These are phyloP conservation scores for Colletotrichum tanaceti DNA, from an alignment of 2,329 filamentous ascomycete genomes.

Conservation along the genomic window DNA sequence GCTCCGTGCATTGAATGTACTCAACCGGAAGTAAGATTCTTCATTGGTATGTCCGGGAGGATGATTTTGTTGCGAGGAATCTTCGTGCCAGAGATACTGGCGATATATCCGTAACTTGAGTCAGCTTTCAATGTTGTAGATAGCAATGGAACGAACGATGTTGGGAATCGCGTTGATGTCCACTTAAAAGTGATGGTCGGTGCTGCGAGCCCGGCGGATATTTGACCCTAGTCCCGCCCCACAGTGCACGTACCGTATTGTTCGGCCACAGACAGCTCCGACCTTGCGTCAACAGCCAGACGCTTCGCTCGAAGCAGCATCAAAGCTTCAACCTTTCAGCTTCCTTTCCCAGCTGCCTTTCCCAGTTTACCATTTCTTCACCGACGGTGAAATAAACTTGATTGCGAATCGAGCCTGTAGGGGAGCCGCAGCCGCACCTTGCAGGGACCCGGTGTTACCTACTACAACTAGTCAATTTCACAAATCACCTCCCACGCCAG, in stretches of 20 bases:
- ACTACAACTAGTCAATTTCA: background rate
- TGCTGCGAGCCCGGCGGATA: constrained; percentile 22
- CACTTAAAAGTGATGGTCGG: background rate
- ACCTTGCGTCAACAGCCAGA: constrained; percentile 23
- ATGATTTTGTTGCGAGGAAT: background rate
- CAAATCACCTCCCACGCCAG: background rate
- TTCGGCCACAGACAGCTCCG: constrained; percentile 37
- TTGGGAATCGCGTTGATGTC: background rate
- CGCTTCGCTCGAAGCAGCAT: background rate
- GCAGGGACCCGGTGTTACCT: too few relatives aligned
- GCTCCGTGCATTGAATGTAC: constrained; percentile 30
- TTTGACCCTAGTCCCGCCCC: constrained; percentile 34
- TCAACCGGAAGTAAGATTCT: background rate
- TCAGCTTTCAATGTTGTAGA: constrained; percentile 30
- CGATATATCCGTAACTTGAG: constrained; percentile 4
- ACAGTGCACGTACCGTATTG: background rate
- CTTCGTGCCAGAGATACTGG: constrained; percentile 16
- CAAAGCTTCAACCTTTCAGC: constrained; percentile 5
- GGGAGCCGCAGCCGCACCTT: background rate
- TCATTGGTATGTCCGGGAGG: background rate
- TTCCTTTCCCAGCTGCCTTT: background rate
- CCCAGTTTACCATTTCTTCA: constrained; percentile 32
- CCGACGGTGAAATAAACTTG: background rate
- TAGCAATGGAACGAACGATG: constrained; percentile 21
- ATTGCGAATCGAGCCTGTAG: background rate